Conservation (phyloP, 1,139 yeast species). For the Spencermartinsiella ligniputridi region DNA sequence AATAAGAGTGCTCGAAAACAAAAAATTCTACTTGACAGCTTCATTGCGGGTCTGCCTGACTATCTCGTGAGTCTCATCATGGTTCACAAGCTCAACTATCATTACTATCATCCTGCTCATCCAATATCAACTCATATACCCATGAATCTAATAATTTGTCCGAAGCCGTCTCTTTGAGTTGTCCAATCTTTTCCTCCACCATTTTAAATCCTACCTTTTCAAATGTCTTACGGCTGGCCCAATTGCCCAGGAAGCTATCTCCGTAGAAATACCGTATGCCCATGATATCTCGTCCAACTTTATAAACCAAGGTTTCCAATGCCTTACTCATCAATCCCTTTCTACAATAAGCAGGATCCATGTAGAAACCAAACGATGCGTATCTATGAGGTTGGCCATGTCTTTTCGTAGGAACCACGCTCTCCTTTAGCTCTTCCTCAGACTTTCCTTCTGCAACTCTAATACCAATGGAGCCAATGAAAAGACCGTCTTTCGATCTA, state of each 20-base stretch:
- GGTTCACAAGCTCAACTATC: too few relatives aligned
- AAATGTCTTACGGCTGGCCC: conserved; percentile 18
- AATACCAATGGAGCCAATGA: conserved; percentile 17
- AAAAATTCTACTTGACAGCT: too few relatives aligned
- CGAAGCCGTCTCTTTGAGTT: conserved; percentile 7
- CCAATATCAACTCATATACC: not conserved
- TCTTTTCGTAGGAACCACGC: conserved; percentile 7
- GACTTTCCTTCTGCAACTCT: conserved; percentile 11
- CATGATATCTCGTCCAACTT: conserved; percentile 15
- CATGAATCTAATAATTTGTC: not conserved
- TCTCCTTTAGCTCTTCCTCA: conserved; percentile 1
- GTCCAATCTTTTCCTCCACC: conserved; percentile 10
- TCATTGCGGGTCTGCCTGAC: too few relatives aligned
- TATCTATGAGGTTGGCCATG: conserved; percentile 1
- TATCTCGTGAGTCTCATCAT: too few relatives aligned
- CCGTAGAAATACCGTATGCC: conserved; percentile 17
- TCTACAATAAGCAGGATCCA: conserved; percentile 19
- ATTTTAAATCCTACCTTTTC: conserved; percentile 19
- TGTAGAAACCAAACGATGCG: conserved; percentile 22
- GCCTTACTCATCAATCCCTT: conserved; percentile 20
- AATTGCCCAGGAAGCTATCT: conserved; percentile 18
- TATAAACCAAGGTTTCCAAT: conserved; percentile 13
- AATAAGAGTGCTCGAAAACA: too few relatives aligned
- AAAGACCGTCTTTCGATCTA: conserved; percentile 6
- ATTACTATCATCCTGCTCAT: too few relatives aligned